Evolutionary conservation across 495 filamentous ascomycete genomes (phyloP), one percentile per base, ranked within the genome.

Genomic region (Massariosphaeria phaeospora): DNA sequence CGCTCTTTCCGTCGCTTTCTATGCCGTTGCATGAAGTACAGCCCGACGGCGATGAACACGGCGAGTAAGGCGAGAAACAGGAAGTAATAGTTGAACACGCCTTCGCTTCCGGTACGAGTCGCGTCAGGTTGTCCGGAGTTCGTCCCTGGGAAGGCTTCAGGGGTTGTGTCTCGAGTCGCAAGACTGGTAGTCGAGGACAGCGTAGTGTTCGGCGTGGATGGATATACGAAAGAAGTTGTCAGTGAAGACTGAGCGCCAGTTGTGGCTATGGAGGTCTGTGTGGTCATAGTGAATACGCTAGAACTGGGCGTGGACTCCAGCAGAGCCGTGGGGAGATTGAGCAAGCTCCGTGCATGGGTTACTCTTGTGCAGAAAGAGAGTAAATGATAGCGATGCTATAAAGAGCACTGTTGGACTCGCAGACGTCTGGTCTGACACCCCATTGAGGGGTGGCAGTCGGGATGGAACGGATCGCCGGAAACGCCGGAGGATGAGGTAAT

Each of bases 51-150:
- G 17, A 69, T 35, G 4, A 70, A 25, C 36, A 63, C 21, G 26
- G 67, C 49, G 48, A 70, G 46, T 29, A 69, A 18, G 45, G 65
- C 67, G 29, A 73, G 59, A 52, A 74, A 69, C 46, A 70, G 49
- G 66, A 74, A 73, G 55, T 72, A 73, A 53, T 69, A 71, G 57
- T 71, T 70, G 43, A 70, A 59, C 0, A 67, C 44, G 40, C 43
- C 25, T 27, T 57, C 50, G 5, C 48, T 53, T 11, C 52, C 49
- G 3, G 40, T 23, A 29, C 17, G 21, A 6, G 10, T 17, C 11
- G 31, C 27, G 20, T 35, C 33, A 26, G 31, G 17, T 13, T 25
- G 8, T 17, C 26, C 40, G 20, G 52, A 26, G 24, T 44, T 30
- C 18, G 48, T 18, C 8, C 23, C 41, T 30, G 57, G 40, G 45